A percentile compares a stretch with the other conserved stretches of the same genome.
phyloP scores from a whole-genome alignment of 2,329 filamentous ascomycete genomes.

The Helotiales sp. region DNA sequence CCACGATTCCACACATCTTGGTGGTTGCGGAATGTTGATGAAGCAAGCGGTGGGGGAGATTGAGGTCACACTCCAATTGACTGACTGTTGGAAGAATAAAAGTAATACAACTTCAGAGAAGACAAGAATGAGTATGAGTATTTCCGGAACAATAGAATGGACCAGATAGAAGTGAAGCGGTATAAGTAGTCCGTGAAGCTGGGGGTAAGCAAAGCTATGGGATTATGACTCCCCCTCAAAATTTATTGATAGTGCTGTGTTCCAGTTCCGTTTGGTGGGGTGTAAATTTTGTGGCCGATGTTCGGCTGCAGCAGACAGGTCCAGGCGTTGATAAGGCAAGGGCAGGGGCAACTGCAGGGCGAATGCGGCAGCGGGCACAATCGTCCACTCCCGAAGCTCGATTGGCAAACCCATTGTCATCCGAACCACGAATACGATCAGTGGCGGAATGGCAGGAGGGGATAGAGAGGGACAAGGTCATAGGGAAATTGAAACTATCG shows the following conservation, averaged over 20 bases:
- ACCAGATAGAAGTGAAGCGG: neutral
- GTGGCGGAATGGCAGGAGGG: no score
- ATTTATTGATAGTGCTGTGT: slow-evolving; percentile 11
- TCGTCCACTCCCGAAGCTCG: slow-evolving; percentile 2
- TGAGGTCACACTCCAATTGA: slow-evolving; percentile 6
- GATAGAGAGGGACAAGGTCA: neutral
- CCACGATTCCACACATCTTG: slow-evolving; percentile 59
- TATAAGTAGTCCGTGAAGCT: neutral
- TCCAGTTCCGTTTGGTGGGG: slow-evolving; percentile 4
- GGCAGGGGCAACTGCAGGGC: neutral
- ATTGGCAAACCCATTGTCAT: slow-evolving; percentile 1
- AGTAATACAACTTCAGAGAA: neutral
- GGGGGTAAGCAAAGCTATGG: neutral
- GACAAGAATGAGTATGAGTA: neutral
- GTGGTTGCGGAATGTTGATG: slow-evolving; percentile 13
- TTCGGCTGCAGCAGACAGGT: neutral
- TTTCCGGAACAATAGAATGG: slow-evolving; percentile 9
- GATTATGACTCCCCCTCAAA: slow-evolving; percentile 9
- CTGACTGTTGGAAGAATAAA: neutral
- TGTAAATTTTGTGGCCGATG: slow-evolving; percentile 14
- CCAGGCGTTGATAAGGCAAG: slow-evolving; percentile 4
- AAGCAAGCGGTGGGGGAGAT: neutral
- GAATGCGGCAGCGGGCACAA: neutral
- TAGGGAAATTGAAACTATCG: neutral
- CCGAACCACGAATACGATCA: neutral